Evolutionary conservation across 371 early-diverging fungal genomes (phyloP), one percentile per base, ranked within the genome.

Genomic region (Nematocida ausubeli): DNA sequence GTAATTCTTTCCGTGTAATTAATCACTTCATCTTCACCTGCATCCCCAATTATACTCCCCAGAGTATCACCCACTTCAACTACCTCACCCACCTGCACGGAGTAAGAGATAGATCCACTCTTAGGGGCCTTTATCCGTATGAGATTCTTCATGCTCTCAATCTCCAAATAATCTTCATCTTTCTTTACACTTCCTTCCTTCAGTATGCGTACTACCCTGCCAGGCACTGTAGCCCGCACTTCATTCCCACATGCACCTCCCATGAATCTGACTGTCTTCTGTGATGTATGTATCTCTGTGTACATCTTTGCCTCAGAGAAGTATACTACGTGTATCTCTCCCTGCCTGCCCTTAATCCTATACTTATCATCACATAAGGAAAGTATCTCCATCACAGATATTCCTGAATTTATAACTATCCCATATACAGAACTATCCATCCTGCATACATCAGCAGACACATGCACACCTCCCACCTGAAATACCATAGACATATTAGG

Each of bases 141-240:
- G 85, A 92, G 92, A 95, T 95, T 96, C 88, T 97, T 97, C 98
- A 97, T 97, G 81, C 95, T 95, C 89, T 97, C 98, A 83, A 97
- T 94, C 85, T 96, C 96, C 52, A 95, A 93, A 86, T 90, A 94
- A 2, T 93, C 92, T 81, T 93, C 90, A 66, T 92, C 92, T 55
- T 90, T 88, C 40, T 89, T 88, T 64, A 97, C 88, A 75, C 89
- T 90, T 42, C 95, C 95, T 51, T 93, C 92, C 54, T 92, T 93
- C 24, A 93, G 86, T 84, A 90, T 91, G 39, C 93, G 88, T 42
- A 94, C 92, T 54, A 97, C 89, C 86, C 96, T 94, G 72, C 96
- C 97, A n/a, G 95, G 92, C 34, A 92, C 92, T 62, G 94, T 93
- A 55, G 91, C 89, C 70, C 93, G 90, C 69, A 97, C 87, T 86